A percentile compares a stretch with the other conserved stretches of the same genome.
Evolutionary conservation across 352 stramenopile species (phyloP).

Genomic region (Phytophthora pseudosyringae): DNA sequence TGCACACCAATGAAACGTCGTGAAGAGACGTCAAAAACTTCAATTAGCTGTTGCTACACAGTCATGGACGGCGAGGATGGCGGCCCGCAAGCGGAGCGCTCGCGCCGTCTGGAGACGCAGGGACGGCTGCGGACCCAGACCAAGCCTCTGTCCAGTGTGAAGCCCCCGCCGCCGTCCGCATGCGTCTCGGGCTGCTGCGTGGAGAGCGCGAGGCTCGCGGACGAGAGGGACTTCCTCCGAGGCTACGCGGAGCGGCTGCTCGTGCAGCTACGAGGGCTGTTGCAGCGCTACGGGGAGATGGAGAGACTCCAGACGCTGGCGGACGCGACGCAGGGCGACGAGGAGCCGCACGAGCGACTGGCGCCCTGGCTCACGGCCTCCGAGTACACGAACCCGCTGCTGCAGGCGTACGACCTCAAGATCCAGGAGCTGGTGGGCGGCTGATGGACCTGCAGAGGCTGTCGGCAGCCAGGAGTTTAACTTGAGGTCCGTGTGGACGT

Average conservation of each 20-base stretch:
- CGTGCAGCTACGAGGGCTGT: slow-evolving; percentile 56
- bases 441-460: background rate
- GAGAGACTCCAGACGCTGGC: slow-evolving; percentile 70
- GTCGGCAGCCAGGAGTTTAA: background rate
- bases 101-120: slow-evolving; percentile 41
- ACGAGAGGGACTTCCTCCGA: slow-evolving; percentile 73
- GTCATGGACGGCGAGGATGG: slow-evolving; percentile 20
- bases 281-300: slow-evolving; percentile 76
- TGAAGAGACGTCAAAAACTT: slow-evolving; percentile 30
- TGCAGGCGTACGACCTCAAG: slow-evolving; percentile 81
- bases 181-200: slow-evolving; percentile 41
- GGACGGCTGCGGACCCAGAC: slow-evolving; percentile 13
- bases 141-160: background rate
- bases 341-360: slow-evolving; percentile 18
- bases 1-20: slow-evolving; percentile 4
- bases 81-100: slow-evolving; percentile 43
- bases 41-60: slow-evolving; percentile 3
- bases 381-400: slow-evolving; percentile 75
- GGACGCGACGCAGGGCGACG: slow-evolving; percentile 35
- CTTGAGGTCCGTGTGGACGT: background rate
- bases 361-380: slow-evolving; percentile 75
- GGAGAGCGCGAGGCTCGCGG: slow-evolving; percentile 49
- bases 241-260: slow-evolving; percentile 74
- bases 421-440: slow-evolving; percentile 71
- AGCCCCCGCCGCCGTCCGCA: background rate